These are phyloP conservation scores for Hypericum androsaemum DNA, from an alignment of 345 rosid species.

Conservation along the genomic window DNA sequence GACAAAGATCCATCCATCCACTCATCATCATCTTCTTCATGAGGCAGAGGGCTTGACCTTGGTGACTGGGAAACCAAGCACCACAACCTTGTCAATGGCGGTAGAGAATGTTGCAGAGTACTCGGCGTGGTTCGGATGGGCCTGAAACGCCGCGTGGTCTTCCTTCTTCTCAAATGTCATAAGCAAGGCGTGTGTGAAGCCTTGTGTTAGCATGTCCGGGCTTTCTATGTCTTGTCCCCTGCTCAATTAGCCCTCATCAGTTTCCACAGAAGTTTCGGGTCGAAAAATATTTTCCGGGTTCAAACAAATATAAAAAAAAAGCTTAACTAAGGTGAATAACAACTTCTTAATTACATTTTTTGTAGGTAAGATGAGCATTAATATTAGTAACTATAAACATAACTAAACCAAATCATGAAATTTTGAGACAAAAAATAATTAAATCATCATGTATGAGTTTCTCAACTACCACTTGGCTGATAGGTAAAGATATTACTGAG, in stretches of 20 bases:
- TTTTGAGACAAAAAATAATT: too few species aligned
- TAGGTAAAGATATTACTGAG: too few species aligned
- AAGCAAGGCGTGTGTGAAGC: slow-evolving; percentile 69
- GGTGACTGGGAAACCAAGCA: slow-evolving; percentile 58
- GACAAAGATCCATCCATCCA: too few species aligned
- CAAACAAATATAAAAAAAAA: background rate
- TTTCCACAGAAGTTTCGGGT: background rate
- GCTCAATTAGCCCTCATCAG: background rate
- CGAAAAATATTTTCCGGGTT: background rate
- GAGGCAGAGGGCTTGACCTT: slow-evolving; percentile 34
- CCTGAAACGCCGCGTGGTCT: slow-evolving; percentile 47
- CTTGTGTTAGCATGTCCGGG: slow-evolving; percentile 85
- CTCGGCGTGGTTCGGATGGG: slow-evolving; percentile 63
- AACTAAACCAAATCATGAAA: too few species aligned
- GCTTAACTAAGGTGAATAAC: background rate
- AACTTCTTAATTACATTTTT: too few species aligned
- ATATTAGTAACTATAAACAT: too few species aligned
- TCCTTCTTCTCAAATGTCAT: slow-evolving; percentile 77
- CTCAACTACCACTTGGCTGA: too few species aligned
- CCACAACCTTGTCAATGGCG: slow-evolving; percentile 63
- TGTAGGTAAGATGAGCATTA: too few species aligned
- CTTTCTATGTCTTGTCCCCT: slow-evolving; percentile 87
- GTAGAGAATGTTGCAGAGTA: slow-evolving; percentile 71
- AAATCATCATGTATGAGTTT: too few species aligned
- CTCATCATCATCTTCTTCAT: slow-evolving; percentile 2